These are phyloP conservation scores for Debaryomyces singareniensis DNA, from an alignment of 1,139 yeast genomes.

Conservation along the genomic window DNA sequence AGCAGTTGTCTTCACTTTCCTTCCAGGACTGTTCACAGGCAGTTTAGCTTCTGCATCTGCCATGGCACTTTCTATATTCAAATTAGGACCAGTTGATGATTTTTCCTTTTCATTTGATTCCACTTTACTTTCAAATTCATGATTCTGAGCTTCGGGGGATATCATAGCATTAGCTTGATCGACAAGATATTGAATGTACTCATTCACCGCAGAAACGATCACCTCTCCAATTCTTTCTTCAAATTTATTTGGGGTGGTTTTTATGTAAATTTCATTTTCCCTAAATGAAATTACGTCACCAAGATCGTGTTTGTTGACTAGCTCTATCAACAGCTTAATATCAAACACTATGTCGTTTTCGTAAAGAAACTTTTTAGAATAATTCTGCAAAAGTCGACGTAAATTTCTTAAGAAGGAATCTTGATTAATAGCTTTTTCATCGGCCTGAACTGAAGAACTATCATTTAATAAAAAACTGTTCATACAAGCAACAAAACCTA, in stretches of 20 bases:
- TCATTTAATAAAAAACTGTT: slow-evolving; percentile 15
- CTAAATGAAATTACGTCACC: slow-evolving; percentile 14
- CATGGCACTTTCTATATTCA: neutral
- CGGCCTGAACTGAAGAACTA: slow-evolving; percentile 7
- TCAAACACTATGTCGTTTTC: slow-evolving; percentile 5
- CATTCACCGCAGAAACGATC: slow-evolving; percentile 18
- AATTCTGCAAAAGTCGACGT: slow-evolving; percentile 12
- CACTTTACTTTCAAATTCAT: slow-evolving; percentile 2
- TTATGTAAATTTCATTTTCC: slow-evolving; percentile 13
- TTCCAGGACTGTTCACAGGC: no score
- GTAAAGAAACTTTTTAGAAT: slow-evolving; percentile 9
- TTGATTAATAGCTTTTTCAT: slow-evolving; percentile 9
- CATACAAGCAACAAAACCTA: slow-evolving; percentile 26
- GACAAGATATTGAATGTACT: slow-evolving; percentile 20
- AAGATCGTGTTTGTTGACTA: slow-evolving; percentile 10
- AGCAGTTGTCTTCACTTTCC: neutral
- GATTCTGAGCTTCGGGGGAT: slow-evolving; percentile 3
- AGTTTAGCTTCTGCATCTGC: slow-evolving; percentile 6
- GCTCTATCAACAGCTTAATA: slow-evolving; percentile 6
- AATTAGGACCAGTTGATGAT: neutral
- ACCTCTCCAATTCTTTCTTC: slow-evolving; percentile 17
- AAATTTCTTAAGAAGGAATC: slow-evolving; percentile 13
- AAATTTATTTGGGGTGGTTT: slow-evolving; percentile 11
- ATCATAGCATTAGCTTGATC: slow-evolving; percentile 24
- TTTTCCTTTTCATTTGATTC: slow-evolving; percentile 3